Conservation (phyloP, 129 eudicot species). For the Deinandra increscens region DNA sequence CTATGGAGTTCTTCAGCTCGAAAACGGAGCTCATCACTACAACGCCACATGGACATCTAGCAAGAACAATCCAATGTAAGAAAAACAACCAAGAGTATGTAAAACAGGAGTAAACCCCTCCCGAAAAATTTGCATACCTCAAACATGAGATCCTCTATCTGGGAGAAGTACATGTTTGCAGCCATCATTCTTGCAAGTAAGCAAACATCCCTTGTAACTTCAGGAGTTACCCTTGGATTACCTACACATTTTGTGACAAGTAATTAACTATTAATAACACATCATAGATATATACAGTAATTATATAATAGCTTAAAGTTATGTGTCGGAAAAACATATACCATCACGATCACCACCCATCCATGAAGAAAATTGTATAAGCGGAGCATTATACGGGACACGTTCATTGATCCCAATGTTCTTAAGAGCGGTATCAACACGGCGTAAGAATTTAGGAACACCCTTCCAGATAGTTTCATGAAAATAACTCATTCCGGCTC, state of each 20-base stretch:
- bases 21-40: slow-evolving; percentile 88
- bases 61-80: slow-evolving; percentile 15
- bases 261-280: slow-evolving; percentile 4
- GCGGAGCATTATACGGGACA: slow-evolving; percentile 97
- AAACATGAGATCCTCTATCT: slow-evolving; percentile 98
- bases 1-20: slow-evolving; percentile 80
- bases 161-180: slow-evolving; percentile 91
- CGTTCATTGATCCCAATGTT: slow-evolving; percentile 97
- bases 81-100: neutral
- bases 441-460: slow-evolving; percentile 90
- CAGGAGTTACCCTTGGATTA: slow-evolving; percentile 97
- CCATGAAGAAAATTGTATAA: slow-evolving; percentile 97
- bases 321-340: slow-evolving; percentile 21
- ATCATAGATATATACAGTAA: neutral
- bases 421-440: slow-evolving; percentile 97
- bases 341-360: slow-evolving; percentile 99
- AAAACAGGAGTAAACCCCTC: slow-evolving; percentile 8
- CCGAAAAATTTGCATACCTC: slow-evolving; percentile 53
- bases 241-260: slow-evolving; percentile 40
- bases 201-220: slow-evolving; percentile 96
- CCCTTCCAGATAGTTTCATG: slow-evolving; percentile 99
- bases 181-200: slow-evolving; percentile 99
- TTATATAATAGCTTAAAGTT: neutral
- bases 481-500: slow-evolving; percentile 99
- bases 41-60: slow-evolving; percentile 99